phyloP scores from a whole-genome alignment of 2,329 filamentous ascomycete genomes.

The Trichoderma sp. region DNA sequence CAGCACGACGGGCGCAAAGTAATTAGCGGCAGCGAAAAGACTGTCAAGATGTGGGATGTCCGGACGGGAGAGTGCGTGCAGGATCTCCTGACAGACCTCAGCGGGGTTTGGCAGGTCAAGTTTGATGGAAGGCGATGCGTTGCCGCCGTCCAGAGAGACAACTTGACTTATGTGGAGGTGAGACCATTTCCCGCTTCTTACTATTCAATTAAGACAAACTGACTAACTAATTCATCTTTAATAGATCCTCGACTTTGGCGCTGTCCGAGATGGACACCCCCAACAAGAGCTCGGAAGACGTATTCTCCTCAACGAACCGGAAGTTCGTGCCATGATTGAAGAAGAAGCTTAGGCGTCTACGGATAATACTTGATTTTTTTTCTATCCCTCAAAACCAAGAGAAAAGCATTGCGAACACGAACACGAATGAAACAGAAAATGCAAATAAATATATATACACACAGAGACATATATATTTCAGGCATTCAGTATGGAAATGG shows the following conservation, averaged over 20 bases:
- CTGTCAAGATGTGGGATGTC: constrained; percentile 98
- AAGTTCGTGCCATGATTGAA: constrained; percentile 56
- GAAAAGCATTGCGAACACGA: constrained; percentile 21
- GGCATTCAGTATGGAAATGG: constrained; percentile 28
- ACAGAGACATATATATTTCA: constrained; percentile 27
- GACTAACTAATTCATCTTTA: not conserved
- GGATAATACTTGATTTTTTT: not conserved
- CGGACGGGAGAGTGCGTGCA: constrained; percentile 88
- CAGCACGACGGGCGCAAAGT: constrained; percentile 97
- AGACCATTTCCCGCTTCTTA: constrained; percentile 40
- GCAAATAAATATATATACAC: constrained; percentile 29
- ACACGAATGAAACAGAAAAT: constrained; percentile 27
- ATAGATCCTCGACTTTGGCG: constrained; percentile 96
- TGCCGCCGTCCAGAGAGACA: constrained; percentile 91
- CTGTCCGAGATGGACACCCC: constrained; percentile 83
- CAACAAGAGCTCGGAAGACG: constrained; percentile 77
- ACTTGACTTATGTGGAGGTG: constrained; percentile 94
- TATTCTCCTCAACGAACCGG: constrained; percentile 66
- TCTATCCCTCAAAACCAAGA: not conserved
- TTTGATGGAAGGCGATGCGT: constrained; percentile 96
- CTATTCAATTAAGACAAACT: not conserved
- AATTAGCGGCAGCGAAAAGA: constrained; percentile 93
- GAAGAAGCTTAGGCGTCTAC: constrained; percentile 44
- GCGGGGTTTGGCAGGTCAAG: constrained; percentile 98
- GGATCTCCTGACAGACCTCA: constrained; percentile 89